Conservation (phyloP, 1,284 basidiomycete species). For the Erythrobasidium hasegawianum region DNA sequence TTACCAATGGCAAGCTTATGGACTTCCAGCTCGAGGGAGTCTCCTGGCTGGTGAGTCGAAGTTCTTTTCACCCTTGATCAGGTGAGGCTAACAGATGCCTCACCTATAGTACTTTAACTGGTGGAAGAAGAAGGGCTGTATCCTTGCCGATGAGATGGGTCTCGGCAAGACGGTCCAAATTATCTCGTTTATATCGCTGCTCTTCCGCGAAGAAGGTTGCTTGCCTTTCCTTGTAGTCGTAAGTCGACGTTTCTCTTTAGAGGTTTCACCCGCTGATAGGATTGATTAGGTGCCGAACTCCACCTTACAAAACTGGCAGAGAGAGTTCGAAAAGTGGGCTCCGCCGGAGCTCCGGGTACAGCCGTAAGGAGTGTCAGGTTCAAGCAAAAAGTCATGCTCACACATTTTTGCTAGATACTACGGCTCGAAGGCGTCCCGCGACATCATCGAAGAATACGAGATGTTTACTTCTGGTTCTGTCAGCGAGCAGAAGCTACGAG, state of each 20-base stretch:
- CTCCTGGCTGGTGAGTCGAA: conserved; percentile 68
- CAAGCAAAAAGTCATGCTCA: too few relatives aligned
- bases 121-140: conserved; percentile 80
- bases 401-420: too few relatives aligned
- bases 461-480: conserved; percentile 17
- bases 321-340: conserved; percentile 90
- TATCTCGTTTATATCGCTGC: conserved; percentile 73
- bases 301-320: conserved; percentile 75
- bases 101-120: conserved; percentile 63
- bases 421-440: conserved; percentile 6
- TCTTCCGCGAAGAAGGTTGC: conserved; percentile 60
- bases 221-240: conserved; percentile 79
- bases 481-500: conserved; percentile 17
- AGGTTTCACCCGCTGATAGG: background rate
- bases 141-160: conserved; percentile 97
- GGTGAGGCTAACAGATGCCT: background rate
- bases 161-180: conserved; percentile 93
- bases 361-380: conserved; percentile 60
- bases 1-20: conserved; percentile 41
- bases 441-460: conserved; percentile 33
- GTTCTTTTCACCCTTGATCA: too few relatives aligned
- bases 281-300: conserved; percentile 67
- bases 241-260: background rate
- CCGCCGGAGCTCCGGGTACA: conserved; percentile 68
- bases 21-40: conserved; percentile 72